Evolutionary conservation across 2,329 filamentous ascomycete species (phyloP).

Genomic region (Colletotrichum incanum): DNA sequence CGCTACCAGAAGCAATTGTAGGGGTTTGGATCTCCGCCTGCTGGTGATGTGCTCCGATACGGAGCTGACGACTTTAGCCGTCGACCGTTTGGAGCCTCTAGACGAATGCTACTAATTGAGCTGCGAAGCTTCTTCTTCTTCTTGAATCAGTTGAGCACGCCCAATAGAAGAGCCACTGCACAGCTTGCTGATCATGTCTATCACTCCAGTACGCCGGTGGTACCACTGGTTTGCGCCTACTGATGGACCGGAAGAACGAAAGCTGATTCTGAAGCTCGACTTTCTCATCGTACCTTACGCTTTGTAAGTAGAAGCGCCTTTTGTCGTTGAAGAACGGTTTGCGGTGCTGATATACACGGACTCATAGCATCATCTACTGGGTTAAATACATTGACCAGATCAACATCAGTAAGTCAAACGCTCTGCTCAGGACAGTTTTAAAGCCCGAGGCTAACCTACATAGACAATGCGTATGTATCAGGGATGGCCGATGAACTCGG

Average conservation of each 20-base stretch:
- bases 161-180: not conserved
- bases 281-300: constrained; percentile 70
- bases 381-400: constrained; percentile 70
- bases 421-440: no score
- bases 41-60: constrained; percentile 31
- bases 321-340: not conserved
- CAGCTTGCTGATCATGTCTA: constrained; percentile 9
- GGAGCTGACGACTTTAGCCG: constrained; percentile 15
- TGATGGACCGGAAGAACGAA: constrained; percentile 66
- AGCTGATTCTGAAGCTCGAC: constrained; percentile 70
- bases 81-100: not conserved
- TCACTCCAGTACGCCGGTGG: constrained; percentile 8
- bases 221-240: constrained; percentile 64
- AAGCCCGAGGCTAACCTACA: not conserved
- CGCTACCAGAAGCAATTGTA: not conserved
- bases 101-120: not conserved
- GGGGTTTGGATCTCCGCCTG: not conserved
- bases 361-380: constrained; percentile 65
- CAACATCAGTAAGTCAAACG: constrained; percentile 61
- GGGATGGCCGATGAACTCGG: constrained; percentile 35
- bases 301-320: constrained; percentile 48
- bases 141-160: not conserved
- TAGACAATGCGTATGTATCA: constrained; percentile 32
- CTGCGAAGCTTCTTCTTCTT: not conserved
- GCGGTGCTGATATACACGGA: not conserved